These are phyloP conservation scores for Bassia scoparia DNA, from an alignment of 148 eudicot species.

Conservation along the genomic window DNA sequence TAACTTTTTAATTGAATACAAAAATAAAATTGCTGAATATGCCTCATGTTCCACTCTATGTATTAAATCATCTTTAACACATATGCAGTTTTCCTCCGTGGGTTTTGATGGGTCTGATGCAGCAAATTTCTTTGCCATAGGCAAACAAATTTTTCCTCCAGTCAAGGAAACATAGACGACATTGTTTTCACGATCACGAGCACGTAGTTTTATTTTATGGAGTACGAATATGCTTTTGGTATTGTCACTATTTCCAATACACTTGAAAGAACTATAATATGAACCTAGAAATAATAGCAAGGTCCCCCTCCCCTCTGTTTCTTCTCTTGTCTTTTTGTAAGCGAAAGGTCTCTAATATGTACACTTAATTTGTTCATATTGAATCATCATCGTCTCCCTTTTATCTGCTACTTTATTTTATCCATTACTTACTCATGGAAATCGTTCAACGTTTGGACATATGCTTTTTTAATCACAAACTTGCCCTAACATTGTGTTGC, in stretches of 20 bases:
- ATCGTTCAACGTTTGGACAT: neutral
- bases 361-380: neutral
- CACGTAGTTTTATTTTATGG: no score
- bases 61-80: neutral
- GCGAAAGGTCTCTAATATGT: no score
- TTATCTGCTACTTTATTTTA: neutral
- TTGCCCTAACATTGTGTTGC: slow-evolving; percentile 24
- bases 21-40: no score
- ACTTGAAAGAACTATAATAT: no score
- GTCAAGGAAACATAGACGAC: neutral
- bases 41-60: neutral
- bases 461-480: neutral
- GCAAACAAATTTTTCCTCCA: neutral
- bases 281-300: no score
- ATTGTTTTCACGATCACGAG: no score
- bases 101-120: slow-evolving; percentile 1
- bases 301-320: neutral
- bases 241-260: no score
- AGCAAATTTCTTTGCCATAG: neutral
- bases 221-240: no score
- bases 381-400: no score
- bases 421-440: neutral
- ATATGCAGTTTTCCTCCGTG: slow-evolving; percentile 1
- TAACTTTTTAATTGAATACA: no score
- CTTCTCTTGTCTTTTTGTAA: neutral